Conservation (phyloP, 306 rosid species). For the Vigna nakashimae region DNA sequence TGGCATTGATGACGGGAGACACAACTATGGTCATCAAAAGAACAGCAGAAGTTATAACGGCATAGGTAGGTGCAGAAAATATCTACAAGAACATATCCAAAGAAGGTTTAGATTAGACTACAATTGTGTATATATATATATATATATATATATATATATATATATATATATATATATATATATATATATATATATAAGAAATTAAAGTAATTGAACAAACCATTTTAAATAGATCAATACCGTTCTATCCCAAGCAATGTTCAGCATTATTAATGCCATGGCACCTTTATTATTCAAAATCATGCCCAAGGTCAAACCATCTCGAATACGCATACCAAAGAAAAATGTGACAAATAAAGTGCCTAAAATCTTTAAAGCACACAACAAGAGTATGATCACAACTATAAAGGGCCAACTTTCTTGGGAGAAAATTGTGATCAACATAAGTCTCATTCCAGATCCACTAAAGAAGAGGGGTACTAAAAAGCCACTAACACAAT, state of each 20-base stretch:
- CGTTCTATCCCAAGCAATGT: slow-evolving; percentile 45
- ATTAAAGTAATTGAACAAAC: background rate
- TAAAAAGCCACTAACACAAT: slow-evolving; percentile 42
- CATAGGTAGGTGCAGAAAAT: background rate
- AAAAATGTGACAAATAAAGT: slow-evolving; percentile 38
- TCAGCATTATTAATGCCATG: slow-evolving; percentile 48
- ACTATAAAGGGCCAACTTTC: background rate
- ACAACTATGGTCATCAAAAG: slow-evolving; percentile 48
- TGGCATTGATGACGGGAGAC: slow-evolving; percentile 29
- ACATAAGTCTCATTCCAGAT: slow-evolving; percentile 34
- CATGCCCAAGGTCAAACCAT: slow-evolving; percentile 53
- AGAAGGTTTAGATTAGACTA: background rate
- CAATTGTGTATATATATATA: too few relatives aligned
- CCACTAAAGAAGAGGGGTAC: slow-evolving; percentile 43
- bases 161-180: too few relatives aligned
- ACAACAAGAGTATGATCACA: slow-evolving; percentile 30
- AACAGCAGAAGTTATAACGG: slow-evolving; percentile 26
- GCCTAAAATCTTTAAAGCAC: slow-evolving; percentile 46
- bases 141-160: too few relatives aligned
- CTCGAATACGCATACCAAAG: slow-evolving; percentile 28
- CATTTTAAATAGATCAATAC: slow-evolving; percentile 10
- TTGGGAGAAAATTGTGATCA: background rate
- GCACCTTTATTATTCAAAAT: slow-evolving; percentile 55
- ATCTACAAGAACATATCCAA: slow-evolving; percentile 42
- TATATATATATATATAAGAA: too few relatives aligned